Percentiles rank a stretch among this genome's conserved stretches.
phyloP scores from a whole-genome alignment of 2,329 filamentous ascomycete species.

The Colletotrichum euphorbiae region DNA sequence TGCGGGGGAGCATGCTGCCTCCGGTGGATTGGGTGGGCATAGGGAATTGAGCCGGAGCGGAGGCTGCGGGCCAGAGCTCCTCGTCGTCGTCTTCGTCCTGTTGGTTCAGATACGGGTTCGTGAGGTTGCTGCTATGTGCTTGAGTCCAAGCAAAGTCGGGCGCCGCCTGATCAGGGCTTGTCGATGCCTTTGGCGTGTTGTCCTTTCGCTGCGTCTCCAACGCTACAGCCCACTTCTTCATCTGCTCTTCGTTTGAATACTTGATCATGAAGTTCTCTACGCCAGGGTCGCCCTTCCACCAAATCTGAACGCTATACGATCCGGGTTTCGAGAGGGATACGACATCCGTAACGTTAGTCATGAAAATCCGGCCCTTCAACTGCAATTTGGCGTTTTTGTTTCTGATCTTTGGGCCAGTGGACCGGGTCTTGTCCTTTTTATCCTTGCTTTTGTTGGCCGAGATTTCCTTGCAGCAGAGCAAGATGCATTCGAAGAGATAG shows the following conservation, averaged over 20 bases:
- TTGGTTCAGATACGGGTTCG: constrained; percentile 83
- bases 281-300: constrained; percentile 96
- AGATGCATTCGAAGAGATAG: constrained; percentile 94
- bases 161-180: constrained; percentile 62
- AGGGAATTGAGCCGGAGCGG: constrained; percentile 51
- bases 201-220: constrained; percentile 81
- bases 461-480: constrained; percentile 96
- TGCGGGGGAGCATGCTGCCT: constrained; percentile 65
- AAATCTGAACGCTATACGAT: constrained; percentile 95
- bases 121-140: constrained; percentile 71
- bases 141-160: constrained; percentile 86
- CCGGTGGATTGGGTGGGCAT: constrained; percentile 49
- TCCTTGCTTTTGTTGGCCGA: constrained; percentile 86
- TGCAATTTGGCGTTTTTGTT: constrained; percentile 85
- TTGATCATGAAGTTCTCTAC: constrained; percentile 97
- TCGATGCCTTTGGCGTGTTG: constrained; percentile 62
- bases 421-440: constrained; percentile 74
- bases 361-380: constrained; percentile 97
- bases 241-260: constrained; percentile 89
- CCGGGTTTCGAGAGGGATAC: constrained; percentile 87
- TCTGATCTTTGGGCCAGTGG: constrained; percentile 65
- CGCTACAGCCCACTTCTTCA: constrained; percentile 90
- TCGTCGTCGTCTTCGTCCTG: constrained; percentile 73
- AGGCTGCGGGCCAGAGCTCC: constrained; percentile 54
- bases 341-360: constrained; percentile 98